These are phyloP conservation scores for Nakaseomyces uthaithaninus DNA, from an alignment of 1,139 yeast species.

Conservation along the genomic window DNA sequence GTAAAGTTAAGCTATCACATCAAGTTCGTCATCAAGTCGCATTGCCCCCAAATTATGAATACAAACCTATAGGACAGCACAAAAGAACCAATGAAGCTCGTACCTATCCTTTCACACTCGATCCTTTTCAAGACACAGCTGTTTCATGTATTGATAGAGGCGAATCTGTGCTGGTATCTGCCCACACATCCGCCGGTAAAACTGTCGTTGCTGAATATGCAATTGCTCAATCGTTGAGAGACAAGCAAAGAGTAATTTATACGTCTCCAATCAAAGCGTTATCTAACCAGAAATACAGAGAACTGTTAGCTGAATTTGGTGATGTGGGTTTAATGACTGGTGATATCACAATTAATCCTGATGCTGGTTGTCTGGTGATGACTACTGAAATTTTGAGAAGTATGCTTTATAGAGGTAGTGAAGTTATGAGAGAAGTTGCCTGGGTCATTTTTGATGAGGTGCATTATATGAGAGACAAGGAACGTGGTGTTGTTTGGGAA, in stretches of 20 bases:
- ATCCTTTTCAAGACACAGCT: constrained; percentile 95
- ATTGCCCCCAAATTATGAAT: constrained; percentile 82
- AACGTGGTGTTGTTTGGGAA: constrained; percentile 99
- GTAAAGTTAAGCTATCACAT: constrained; percentile 68
- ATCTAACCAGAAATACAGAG: constrained; percentile 94
- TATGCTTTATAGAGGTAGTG: constrained; percentile 91
- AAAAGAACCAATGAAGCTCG: constrained; percentile 67
- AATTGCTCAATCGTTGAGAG: constrained; percentile 84
- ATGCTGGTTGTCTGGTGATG: constrained; percentile 95
- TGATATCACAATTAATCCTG: constrained; percentile 94
- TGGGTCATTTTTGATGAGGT: constrained; percentile 96
- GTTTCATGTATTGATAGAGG: constrained; percentile 88
- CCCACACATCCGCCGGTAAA: constrained; percentile 98
- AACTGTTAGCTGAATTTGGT: constrained; percentile 81
- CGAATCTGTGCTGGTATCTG: constrained; percentile 95
- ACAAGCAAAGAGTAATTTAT: constrained; percentile 89
- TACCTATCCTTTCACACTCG: constrained; percentile 82
- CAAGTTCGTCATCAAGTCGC: constrained; percentile 98
- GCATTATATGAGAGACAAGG: constrained; percentile 91
- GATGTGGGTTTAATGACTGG: constrained; percentile 98
- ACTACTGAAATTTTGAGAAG: constrained; percentile 91
- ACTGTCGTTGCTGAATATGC: constrained; percentile 99
- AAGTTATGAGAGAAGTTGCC: constrained; percentile 91
- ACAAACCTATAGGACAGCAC: constrained; percentile 82
- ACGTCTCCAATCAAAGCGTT: constrained; percentile 97